These are phyloP conservation scores for Orbilia oligospora DNA, from an alignment of 2,329 filamentous ascomycete genomes.

Conservation along the genomic window DNA sequence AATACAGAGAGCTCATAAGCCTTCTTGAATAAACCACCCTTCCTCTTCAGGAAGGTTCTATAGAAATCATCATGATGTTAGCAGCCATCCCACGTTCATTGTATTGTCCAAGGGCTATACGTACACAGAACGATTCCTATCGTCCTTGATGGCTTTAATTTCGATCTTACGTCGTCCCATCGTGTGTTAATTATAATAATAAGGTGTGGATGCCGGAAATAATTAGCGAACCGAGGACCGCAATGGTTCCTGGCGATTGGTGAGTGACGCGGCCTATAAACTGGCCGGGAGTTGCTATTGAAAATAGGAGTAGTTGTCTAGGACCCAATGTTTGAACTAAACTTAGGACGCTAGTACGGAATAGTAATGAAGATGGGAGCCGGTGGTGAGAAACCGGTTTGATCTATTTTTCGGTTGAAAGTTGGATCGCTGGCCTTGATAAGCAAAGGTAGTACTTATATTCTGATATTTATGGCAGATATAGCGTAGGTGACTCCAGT, in stretches of 20 bases:
- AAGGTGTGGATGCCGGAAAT: slow-evolving; percentile 3
- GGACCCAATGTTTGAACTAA: background rate
- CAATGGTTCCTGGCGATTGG: slow-evolving; percentile 9
- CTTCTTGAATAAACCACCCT: slow-evolving; percentile 99
- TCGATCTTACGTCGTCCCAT: slow-evolving; percentile 99
- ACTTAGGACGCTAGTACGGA: slow-evolving; percentile 1
- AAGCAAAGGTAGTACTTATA: background rate
- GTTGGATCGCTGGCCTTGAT: background rate
- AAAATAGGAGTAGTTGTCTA: background rate
- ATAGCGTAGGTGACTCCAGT: too few species aligned
- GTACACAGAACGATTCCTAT: slow-evolving; percentile 97
- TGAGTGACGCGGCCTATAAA: slow-evolving; percentile 14
- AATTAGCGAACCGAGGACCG: slow-evolving; percentile 12
- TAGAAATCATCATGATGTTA: slow-evolving; percentile 24
- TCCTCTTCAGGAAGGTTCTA: slow-evolving; percentile 98
- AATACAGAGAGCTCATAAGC: slow-evolving; percentile 97
- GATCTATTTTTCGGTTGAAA: slow-evolving; percentile 10
- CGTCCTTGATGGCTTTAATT: slow-evolving; percentile 99
- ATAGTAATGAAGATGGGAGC: too few species aligned
- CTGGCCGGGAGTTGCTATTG: slow-evolving; percentile 13
- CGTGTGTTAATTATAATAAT: slow-evolving; percentile 61
- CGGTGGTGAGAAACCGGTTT: background rate
- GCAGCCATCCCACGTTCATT: background rate
- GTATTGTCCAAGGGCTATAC: slow-evolving; percentile 66
- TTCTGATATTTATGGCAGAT: background rate